Conservation (phyloP, 2,329 filamentous ascomycete genomes). For the Onygenales sp. region DNA sequence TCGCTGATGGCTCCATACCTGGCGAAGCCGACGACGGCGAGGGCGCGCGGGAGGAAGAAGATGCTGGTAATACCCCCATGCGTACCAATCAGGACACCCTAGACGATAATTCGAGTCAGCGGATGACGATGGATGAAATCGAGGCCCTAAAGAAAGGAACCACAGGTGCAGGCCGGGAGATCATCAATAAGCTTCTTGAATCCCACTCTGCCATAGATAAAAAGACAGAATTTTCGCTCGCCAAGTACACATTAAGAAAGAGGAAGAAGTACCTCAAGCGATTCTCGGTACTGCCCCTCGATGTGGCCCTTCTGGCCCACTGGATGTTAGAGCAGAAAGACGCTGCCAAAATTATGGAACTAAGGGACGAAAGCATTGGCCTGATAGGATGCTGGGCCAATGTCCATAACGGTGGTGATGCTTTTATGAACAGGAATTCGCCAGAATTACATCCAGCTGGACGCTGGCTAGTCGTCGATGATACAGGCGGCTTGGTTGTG, state of each 20-base stretch:
- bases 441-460: slow-evolving; percentile 36
- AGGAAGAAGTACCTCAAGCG: slow-evolving; percentile 85
- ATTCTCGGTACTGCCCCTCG: slow-evolving; percentile 76
- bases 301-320: slow-evolving; percentile 64
- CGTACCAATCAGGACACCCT: slow-evolving; percentile 56
- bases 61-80: slow-evolving; percentile 42
- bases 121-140: slow-evolving; percentile 61
- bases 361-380: slow-evolving; percentile 74
- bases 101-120: slow-evolving; percentile 61
- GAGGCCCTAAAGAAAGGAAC: slow-evolving; percentile 63
- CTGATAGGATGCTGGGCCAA: slow-evolving; percentile 84
- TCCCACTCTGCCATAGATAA: slow-evolving; percentile 85
- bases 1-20: slow-evolving; percentile 34
- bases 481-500: slow-evolving; percentile 72
- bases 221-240: slow-evolving; percentile 86
- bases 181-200: slow-evolving; percentile 85
- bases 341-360: slow-evolving; percentile 68
- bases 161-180: slow-evolving; percentile 70
- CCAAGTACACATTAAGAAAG: slow-evolving; percentile 93
- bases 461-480: slow-evolving; percentile 76
- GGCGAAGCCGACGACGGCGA: slow-evolving; percentile 27
- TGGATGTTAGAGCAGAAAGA: slow-evolving; percentile 77
- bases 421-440: slow-evolving; percentile 13
- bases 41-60: slow-evolving; percentile 17
- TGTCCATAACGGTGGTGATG: slow-evolving; percentile 60